Evolutionary conservation across 805 yeast genomes (phyloP).

Genomic region (Nakazawaea holstii): DNA sequence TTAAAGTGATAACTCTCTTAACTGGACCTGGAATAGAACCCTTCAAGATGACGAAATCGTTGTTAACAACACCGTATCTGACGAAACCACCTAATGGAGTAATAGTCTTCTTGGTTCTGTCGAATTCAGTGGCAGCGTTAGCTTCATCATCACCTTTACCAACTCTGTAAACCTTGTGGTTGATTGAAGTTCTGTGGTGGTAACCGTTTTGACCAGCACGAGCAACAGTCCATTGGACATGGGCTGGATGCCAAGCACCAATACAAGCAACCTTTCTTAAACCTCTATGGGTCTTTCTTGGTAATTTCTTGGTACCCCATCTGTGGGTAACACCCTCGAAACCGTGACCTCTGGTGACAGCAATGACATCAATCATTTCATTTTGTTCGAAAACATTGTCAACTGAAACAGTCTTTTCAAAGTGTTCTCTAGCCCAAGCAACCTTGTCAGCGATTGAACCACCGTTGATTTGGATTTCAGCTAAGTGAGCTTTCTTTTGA

Average conservation of each 20-base stretch:
- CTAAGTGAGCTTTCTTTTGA: conserved; percentile 99
- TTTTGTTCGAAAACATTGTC: conserved; percentile 96
- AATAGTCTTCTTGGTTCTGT: conserved; percentile 99
- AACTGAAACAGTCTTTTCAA: conserved; percentile 97
- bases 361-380: conserved; percentile 97
- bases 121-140: conserved; percentile 93
- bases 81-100: conserved; percentile 99
- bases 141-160: conserved; percentile 96
- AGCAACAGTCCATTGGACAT: conserved; percentile 99
- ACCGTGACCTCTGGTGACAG: conserved; percentile 99
- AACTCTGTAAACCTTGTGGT: conserved; percentile 99
- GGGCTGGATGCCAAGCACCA: conserved; percentile 99
- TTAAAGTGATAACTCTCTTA: conserved; percentile 98
- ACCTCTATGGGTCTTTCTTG: conserved; percentile 99
- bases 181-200: conserved; percentile 99
- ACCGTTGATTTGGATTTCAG: conserved; percentile 99
- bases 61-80: conserved; percentile 96
- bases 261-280: conserved; percentile 99
- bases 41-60: conserved; percentile 96
- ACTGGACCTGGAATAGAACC: conserved; percentile 99
- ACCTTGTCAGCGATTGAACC: conserved; percentile 97
- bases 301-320: conserved; percentile 99
- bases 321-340: conserved; percentile 99
- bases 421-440: conserved; percentile 97
- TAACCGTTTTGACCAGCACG: conserved; percentile 99